Conservation (phyloP, 371 early-diverging fungal genomes). For the Sporodiniella umbellata region DNA sequence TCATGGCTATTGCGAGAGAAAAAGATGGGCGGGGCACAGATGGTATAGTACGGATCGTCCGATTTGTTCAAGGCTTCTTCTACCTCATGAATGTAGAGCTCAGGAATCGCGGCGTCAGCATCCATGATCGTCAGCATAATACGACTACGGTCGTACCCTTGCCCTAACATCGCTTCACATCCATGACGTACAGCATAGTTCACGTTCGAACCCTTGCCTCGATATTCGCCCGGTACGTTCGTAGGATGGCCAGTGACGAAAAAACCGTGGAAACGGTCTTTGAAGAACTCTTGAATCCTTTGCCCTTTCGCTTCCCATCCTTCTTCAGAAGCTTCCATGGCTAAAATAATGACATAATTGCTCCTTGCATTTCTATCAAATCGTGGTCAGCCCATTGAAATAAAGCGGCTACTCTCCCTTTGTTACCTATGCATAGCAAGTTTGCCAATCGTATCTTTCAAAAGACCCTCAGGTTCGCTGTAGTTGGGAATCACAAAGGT, state of each 20-base stretch:
- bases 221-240: conserved; percentile 66
- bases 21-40: conserved; percentile 73
- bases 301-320: conserved; percentile 61
- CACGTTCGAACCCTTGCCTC: conserved; percentile 77
- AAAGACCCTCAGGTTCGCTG: conserved; percentile 47
- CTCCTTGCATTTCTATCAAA: conserved; percentile 33
- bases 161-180: conserved; percentile 26
- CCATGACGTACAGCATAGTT: conserved; percentile 62
- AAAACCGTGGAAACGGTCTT: conserved; percentile 42
- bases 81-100: conserved; percentile 43
- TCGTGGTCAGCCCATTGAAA: no score
- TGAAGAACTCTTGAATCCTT: conserved; percentile 46
- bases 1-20: conserved; percentile 74
- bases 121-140: conserved; percentile 63
- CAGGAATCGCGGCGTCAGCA: conserved; percentile 48
- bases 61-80: conserved; percentile 36
- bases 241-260: conserved; percentile 70
- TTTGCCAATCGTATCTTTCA: conserved; percentile 41
- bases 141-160: conserved; percentile 43
- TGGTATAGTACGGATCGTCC: conserved; percentile 42
- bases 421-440: conserved; percentile 41
- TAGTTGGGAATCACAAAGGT: conserved; percentile 67
- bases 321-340: conserved; percentile 76
- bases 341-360: conserved; percentile 58
- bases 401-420: no score